phyloP scores from a whole-genome alignment of 192 early-diverging fungal species.

The Backusella liffmaniae region DNA sequence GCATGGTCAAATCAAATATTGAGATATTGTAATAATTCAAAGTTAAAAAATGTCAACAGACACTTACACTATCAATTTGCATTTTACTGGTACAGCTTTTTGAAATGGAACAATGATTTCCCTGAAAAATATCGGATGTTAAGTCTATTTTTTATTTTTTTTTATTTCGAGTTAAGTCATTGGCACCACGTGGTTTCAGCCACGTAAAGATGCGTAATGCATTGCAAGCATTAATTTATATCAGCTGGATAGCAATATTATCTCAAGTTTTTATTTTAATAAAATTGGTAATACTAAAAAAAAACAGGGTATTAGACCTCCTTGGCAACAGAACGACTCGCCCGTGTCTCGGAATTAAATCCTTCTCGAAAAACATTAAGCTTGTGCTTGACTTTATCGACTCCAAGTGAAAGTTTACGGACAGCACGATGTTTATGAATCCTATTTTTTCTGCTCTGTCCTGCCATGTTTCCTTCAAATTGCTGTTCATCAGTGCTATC shows the following conservation, averaged over 20 bases:
- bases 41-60: background rate
- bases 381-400: slow-evolving; percentile 17
- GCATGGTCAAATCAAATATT: background rate
- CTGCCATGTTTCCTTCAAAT: slow-evolving; percentile 4
- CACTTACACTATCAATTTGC: background rate
- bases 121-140: background rate
- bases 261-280: background rate
- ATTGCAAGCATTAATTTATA: background rate
- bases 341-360: slow-evolving; percentile 27
- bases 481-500: background rate
- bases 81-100: background rate
- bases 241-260: background rate
- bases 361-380: slow-evolving; percentile 18
- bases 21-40: background rate
- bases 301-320: slow-evolving; percentile 2
- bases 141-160: background rate
- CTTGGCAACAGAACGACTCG: slow-evolving; percentile 16
- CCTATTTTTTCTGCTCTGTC: background rate
- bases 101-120: background rate
- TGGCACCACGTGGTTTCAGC: background rate
- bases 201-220: background rate
- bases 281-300: background rate
- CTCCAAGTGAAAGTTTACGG: slow-evolving; percentile 20
- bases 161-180: background rate
- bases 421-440: slow-evolving; percentile 15